phyloP scores from a whole-genome alignment of 805 yeast genomes.

The Zygosaccharomyces bailii region DNA sequence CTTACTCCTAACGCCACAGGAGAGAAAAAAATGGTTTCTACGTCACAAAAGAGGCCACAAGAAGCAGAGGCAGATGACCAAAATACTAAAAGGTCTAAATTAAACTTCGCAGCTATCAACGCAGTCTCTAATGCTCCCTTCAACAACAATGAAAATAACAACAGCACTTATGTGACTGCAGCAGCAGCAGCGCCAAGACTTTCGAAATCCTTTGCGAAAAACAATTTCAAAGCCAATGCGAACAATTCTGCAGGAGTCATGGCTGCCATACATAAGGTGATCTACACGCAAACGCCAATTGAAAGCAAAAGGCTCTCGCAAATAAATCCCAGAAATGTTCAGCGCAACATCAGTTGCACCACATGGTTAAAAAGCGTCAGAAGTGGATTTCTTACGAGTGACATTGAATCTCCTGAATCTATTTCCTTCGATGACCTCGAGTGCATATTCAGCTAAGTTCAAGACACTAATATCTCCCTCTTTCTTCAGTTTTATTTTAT shows the following conservation, averaged over 20 bases:
- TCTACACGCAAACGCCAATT: slow-evolving; percentile 32
- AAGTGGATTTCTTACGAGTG: slow-evolving; percentile 73
- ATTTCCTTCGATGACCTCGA: slow-evolving; percentile 68
- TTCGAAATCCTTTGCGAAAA: slow-evolving; percentile 47
- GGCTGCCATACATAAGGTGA: slow-evolving; percentile 55
- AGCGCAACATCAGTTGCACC: slow-evolving; percentile 3
- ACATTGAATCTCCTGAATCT: slow-evolving; percentile 76
- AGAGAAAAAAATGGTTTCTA: not conserved
- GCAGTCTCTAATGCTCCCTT: not conserved
- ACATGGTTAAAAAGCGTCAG: slow-evolving; percentile 68
- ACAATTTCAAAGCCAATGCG: slow-evolving; percentile 29
- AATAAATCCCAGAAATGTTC: not conserved
- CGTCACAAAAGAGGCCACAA: slow-evolving; percentile 11
- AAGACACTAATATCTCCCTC: not conserved
- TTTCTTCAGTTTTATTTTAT: slow-evolving; percentile 10
- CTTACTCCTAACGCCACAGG: slow-evolving; percentile 20
- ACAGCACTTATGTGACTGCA: slow-evolving; percentile 49
- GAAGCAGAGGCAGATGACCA: slow-evolving; percentile 1
- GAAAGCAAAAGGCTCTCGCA: slow-evolving; percentile 11
- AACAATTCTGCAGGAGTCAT: slow-evolving; percentile 71
- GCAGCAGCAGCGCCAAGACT: slow-evolving; percentile 83
- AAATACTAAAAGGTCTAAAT: not conserved
- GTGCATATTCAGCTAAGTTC: slow-evolving; percentile 39
- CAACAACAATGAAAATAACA: not conserved
- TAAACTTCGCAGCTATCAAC: not conserved